Evolutionary conservation across 148 eudicot genomes (phyloP), one percentile per base, ranked within the genome.

Genomic region (Diospyros kaki): DNA sequence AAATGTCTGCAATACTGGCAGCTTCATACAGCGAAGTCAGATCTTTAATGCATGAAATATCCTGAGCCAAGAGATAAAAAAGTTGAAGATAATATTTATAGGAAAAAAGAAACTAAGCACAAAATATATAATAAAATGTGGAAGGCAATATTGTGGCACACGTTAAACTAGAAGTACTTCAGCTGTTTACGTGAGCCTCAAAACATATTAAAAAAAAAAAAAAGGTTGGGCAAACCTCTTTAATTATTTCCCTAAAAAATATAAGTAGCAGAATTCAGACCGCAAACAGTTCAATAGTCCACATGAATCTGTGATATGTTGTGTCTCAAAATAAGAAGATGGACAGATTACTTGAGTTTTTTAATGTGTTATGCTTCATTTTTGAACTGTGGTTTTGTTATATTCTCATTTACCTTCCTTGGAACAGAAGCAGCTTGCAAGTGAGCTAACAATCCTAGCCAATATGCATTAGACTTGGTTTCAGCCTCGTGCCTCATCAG

Each of bases 401-500:
- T 14, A 10, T 63, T 51, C 67, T 52, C 68, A 18, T 64, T 76
- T 79, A 92, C 98, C 96, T 95, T 95, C 78, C 92, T 90, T 6
- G 96, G 94, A 68, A 95, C 91, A 79, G 94, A 89, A 73, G 85
- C 61, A 14, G 98, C 97, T 84, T 95, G 97, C 76, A 95, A 82
- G 82, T 95, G 97, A 72, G 98, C 91, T 83, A 92, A 76, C 83
- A 95, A 82, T 61, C 98, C 98, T 72, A 95, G 89, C 97, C 98
- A 95, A 82, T 95, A 95, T 5, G 97, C 94, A 76, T 95, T 95
- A 66, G 96, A 87, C 86, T 95, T 95, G 79, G 86, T 90, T 80
- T 95, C 98, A 82, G 97, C 98, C 80, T 95, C 98, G 77, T 95
- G 98, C 78, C 91, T 89, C 98, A 95, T 95, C 81, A 95, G 65